Evolutionary conservation across 2,329 filamentous ascomycete species (phyloP).

Genomic region (Cladophialophora exuberans): DNA sequence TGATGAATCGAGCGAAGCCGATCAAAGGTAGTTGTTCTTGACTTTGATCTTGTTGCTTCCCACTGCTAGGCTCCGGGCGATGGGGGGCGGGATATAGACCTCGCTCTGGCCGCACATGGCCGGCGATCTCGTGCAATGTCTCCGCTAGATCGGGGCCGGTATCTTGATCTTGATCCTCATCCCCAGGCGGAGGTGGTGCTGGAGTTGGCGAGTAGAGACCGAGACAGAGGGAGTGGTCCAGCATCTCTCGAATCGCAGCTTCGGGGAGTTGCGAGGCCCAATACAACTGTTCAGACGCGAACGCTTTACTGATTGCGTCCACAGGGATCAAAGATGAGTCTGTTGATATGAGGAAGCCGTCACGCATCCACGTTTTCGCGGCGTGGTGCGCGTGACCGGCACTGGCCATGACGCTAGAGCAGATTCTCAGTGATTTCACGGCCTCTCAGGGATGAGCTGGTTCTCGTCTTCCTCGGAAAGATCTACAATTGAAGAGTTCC

Average conservation of each 20-base stretch:
- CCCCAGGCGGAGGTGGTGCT: conserved; percentile 6
- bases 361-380: conserved; percentile 32
- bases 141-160: conserved; percentile 26
- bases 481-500: too few relatives aligned
- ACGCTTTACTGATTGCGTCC: conserved; percentile 58
- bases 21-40: conserved; percentile 41
- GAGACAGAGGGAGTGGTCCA: conserved; percentile 64
- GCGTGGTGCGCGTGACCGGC: neutral
- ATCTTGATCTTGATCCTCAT: conserved; percentile 6
- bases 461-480: too few relatives aligned
- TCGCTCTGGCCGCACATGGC: conserved; percentile 1
- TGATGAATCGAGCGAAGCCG: conserved; percentile 67
- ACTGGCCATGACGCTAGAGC: conserved; percentile 3
- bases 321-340: conserved; percentile 60
- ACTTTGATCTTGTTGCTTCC: conserved; percentile 16
- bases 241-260: conserved; percentile 53
- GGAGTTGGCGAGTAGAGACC: conserved; percentile 53
- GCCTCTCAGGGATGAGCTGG: too few relatives aligned
- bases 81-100: neutral
- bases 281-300: conserved; percentile 62
- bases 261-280: conserved; percentile 61
- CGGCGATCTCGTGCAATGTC: conserved; percentile 21
- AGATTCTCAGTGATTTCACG: too few relatives aligned
- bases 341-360: conserved; percentile 64
- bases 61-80: conserved; percentile 28